Conservation (phyloP, 169 alveolate genomes). For the Cryptosporidium canis region DNA sequence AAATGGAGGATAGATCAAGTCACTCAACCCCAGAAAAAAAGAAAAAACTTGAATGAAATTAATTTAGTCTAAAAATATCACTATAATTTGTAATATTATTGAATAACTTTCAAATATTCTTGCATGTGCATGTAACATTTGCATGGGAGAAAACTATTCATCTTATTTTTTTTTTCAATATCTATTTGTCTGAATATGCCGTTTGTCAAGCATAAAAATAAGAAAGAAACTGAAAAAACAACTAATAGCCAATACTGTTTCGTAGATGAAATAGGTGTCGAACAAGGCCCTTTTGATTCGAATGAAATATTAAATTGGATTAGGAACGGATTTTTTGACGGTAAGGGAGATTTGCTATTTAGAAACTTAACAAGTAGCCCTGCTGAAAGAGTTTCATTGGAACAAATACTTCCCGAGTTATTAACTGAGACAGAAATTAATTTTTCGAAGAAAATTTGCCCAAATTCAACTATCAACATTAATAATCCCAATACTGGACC, state of each 20-base stretch:
- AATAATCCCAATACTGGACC: not conserved
- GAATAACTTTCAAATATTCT: not conserved
- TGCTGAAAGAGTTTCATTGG: slow-evolving; percentile 56
- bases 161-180: not conserved
- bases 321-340: slow-evolving; percentile 58
- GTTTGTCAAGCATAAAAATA: not conserved
- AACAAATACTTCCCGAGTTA: slow-evolving; percentile 59
- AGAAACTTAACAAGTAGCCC: slow-evolving; percentile 58
- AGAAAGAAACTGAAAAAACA: not conserved
- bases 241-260: slow-evolving; percentile 54
- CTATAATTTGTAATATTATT: not conserved
- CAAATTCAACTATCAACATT: not conserved
- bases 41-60: not conserved
- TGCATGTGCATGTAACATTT: not conserved
- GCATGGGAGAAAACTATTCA: not conserved
- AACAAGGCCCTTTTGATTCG: slow-evolving; percentile 63
- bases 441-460: slow-evolving; percentile 8
- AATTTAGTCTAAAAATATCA: not conserved
- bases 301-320: slow-evolving; percentile 64
- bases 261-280: slow-evolving; percentile 53
- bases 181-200: not conserved
- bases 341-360: slow-evolving; percentile 59
- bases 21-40: not conserved
- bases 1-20: slow-evolving; percentile 3
- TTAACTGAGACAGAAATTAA: slow-evolving; percentile 39